Evolutionary conservation across 2,329 filamentous ascomycete genomes (phyloP).

Genomic region (Exophiala xenobiotica): DNA sequence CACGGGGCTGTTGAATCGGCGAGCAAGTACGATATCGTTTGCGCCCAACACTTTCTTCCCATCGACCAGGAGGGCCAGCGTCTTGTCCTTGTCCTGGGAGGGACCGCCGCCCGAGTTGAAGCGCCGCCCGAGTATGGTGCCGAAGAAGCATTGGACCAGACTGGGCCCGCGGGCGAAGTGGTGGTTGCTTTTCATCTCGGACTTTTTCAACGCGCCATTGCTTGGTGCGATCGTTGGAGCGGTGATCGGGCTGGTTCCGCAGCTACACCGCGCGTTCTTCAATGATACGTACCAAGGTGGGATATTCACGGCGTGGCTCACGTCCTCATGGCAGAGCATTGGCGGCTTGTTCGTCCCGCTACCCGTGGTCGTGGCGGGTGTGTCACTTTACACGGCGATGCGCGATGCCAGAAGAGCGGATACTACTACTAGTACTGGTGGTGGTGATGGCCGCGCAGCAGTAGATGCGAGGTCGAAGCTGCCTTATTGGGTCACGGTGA

Average conservation of each 20-base stretch:
- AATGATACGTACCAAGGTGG: conserved; percentile 57
- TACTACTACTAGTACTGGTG: no score
- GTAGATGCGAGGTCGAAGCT: no score
- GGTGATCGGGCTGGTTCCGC: conserved; percentile 59
- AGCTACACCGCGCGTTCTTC: conserved; percentile 64
- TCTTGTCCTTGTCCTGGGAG: neutral
- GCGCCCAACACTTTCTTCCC: conserved; percentile 56
- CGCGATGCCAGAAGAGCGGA: conserved; percentile 45
- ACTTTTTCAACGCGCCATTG: conserved; percentile 62
- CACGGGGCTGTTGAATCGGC: conserved; percentile 13
- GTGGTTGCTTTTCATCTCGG: conserved; percentile 41
- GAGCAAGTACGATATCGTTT: conserved; percentile 29
- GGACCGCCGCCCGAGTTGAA: conserved; percentile 11
- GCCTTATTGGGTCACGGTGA: conserved; percentile 49
- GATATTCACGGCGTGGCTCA: conserved; percentile 66
- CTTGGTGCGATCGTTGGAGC: conserved; percentile 60
- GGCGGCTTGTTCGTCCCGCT: conserved; percentile 64
- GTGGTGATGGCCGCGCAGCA: no score
- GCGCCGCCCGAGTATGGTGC: conserved; percentile 21
- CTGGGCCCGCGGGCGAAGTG: conserved; percentile 41
- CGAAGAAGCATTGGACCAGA: conserved; percentile 33
- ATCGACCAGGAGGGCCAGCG: conserved; percentile 26
- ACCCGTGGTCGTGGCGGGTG: conserved; percentile 65
- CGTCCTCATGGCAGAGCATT: conserved; percentile 60
- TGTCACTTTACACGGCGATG: conserved; percentile 60